Evolutionary conservation across 805 yeast species (phyloP), one percentile per base, ranked within the genome.

Genomic region (Wickerhamomyces hampshirensis): DNA sequence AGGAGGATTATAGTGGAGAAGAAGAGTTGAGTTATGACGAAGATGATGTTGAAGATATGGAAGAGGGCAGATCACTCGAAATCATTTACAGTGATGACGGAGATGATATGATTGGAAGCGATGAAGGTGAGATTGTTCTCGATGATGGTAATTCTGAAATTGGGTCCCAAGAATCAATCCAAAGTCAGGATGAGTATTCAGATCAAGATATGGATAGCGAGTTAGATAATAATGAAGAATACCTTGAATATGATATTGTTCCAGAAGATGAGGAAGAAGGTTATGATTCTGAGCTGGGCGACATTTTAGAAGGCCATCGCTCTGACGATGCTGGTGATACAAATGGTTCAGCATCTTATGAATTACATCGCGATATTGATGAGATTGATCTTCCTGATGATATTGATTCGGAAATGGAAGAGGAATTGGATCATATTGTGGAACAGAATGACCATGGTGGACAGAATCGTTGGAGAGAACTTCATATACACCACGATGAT

Each of bases 1-100:
- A 78, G 23, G 82, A 75, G 10, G 80, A 73, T 7, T 75, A 66
- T n/a, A 74, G 66, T 17, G 77, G 69, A 28, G 71, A 66, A 18
- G 75, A 21, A 21, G 75, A 69, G 18, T 78, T 67, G 5, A 66
- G 64, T 8, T 67, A 66, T 38, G 60, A 66, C 34, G 73, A 66
- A 7, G 72, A 64, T 39, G 72, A 59, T 26, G 47, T 42, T 10
- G 43, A 41, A 8, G 48, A 36, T n/a, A 19, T 42, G 6, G 42
- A 33, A 5, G 52, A 37, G 5, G 46, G 46, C 3, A 44, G 50
- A 16, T 45, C 51, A 6, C 30, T 58, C 28, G 47, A 59, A 26
- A 55, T 58, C 12, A 57, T 59, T 5, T 59, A 56, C 28, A 59
- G 60, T 17, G 66, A 61, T 11, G 56, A 48, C 28, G 64, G 59